Percentiles rank a stretch among this genome's conserved stretches.
Evolutionary conservation across 2,329 filamentous ascomycete genomes (phyloP).

Genomic region (Paecilomyces sp.): DNA sequence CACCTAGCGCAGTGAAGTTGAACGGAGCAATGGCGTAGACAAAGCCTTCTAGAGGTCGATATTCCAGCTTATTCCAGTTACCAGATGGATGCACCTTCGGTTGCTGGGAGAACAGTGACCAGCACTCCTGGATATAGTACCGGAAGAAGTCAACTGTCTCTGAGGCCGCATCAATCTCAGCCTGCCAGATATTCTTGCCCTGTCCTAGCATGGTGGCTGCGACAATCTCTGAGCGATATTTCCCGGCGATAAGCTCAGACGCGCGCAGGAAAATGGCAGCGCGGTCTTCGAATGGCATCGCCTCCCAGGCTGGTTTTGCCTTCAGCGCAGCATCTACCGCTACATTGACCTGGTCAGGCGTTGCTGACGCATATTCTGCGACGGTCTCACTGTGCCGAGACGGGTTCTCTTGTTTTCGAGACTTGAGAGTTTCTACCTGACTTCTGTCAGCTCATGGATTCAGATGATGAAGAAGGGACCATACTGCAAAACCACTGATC

Average conservation of each 20-base stretch:
- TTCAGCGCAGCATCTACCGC: constrained; percentile 76
- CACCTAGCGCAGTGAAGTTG: constrained; percentile 95
- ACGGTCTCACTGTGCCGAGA: constrained; percentile 47
- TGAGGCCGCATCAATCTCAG: constrained; percentile 87
- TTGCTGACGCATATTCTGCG: constrained; percentile 76
- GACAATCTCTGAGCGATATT: constrained; percentile 93
- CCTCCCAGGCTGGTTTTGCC: constrained; percentile 77
- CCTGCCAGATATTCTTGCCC: constrained; percentile 96
- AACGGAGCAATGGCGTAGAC: constrained; percentile 92
- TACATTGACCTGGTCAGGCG: constrained; percentile 61
- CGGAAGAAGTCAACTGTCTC: constrained; percentile 86
- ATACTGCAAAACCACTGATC: not conserved
- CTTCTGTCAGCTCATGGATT: not conserved
- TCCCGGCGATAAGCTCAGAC: constrained; percentile 76
- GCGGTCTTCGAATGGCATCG: constrained; percentile 76
- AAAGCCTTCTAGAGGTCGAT: constrained; percentile 87
- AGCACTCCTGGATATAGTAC: not conserved
- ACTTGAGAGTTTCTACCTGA: constrained; percentile 3
- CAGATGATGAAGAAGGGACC: not conserved
- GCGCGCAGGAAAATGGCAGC: constrained; percentile 91
- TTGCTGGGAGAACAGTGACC: not conserved
- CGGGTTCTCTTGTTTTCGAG: constrained; percentile 20
- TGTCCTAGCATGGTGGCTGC: constrained; percentile 91
- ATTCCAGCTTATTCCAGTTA: constrained; percentile 91
- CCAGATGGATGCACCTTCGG: constrained; percentile 44